These are phyloP conservation scores for Dendrobium nobile DNA, from an alignment of 106 monocot species.

Conservation along the genomic window DNA sequence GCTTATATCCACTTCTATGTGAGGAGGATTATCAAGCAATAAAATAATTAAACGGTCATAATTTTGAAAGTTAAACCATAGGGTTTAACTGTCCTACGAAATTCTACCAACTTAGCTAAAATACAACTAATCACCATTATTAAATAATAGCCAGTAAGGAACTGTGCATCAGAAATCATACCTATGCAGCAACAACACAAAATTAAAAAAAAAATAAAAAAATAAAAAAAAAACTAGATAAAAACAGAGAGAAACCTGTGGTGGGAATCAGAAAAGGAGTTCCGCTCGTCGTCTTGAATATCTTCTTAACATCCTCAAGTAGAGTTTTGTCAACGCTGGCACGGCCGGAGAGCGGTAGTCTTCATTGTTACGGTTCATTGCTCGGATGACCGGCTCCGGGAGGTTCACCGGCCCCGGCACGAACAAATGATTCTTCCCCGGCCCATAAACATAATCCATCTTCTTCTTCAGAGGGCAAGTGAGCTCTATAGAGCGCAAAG, in stretches of 20 bases:
- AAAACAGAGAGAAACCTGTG: constrained; percentile 39
- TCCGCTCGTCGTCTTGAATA: constrained; percentile 83
- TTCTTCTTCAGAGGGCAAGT: constrained; percentile 10
- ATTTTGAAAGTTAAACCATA: not conserved
- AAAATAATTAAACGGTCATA: too few species aligned
- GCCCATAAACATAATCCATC: constrained; percentile 81
- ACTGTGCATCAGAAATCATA: not conserved
- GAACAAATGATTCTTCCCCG: constrained; percentile 80
- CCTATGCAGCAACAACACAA: not conserved
- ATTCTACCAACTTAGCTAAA: not conserved
- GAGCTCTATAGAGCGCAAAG: too few species aligned
- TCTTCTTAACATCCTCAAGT: constrained; percentile 89
- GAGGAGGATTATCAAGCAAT: not conserved
- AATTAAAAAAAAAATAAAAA: not conserved
- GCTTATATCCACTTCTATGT: not conserved
- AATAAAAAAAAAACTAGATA: too few species aligned
- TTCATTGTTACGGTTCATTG: constrained; percentile 92
- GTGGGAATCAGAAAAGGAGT: constrained; percentile 82
- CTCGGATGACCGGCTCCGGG: constrained; percentile 77
- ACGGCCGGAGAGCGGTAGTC: constrained; percentile 88
- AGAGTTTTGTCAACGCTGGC: constrained; percentile 81
- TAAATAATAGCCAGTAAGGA: not conserved
- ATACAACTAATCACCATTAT: not conserved
- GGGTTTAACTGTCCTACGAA: not conserved
- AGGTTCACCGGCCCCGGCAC: constrained; percentile 93